A percentile compares a stretch with the other conserved stretches of the same genome.
Conservation (phyloP, 495 filamentous ascomycete species). For the Trichoderma erinaceum region DNA sequence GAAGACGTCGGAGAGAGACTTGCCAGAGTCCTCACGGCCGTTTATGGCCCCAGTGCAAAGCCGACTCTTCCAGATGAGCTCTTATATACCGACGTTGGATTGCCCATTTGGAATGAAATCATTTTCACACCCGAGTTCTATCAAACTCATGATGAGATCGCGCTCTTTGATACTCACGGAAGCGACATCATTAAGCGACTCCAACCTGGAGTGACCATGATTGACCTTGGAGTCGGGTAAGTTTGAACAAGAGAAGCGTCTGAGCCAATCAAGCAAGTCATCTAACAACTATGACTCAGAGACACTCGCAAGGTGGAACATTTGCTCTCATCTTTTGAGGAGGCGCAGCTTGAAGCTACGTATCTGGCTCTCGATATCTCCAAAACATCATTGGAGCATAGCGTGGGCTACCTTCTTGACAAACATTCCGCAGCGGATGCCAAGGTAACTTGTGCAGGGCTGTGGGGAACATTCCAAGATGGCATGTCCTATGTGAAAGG, state of each 20-base stretch:
- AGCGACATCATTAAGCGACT: constrained; percentile 2
- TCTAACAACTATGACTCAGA: neutral
- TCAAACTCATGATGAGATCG: constrained; percentile 16
- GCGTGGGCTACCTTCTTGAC: constrained; percentile 3
- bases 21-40: neutral
- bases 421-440: neutral
- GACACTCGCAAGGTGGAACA: constrained; percentile 17
- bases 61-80: constrained; percentile 14
- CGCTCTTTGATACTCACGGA: constrained; percentile 10
- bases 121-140: constrained; percentile 14
- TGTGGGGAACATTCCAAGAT: constrained; percentile 17
- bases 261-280: neutral
- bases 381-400: constrained; percentile 12
- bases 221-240: constrained; percentile 17
- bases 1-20: neutral
- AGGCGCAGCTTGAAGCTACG: neutral
- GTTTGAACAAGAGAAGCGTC: neutral
- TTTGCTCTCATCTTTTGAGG: constrained; percentile 5
- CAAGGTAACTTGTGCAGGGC: constrained; percentile 9
- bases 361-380: constrained; percentile 18
- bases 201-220: constrained; percentile 4
- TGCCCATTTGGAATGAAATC: constrained; percentile 15
- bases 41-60: neutral
- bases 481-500: neutral
- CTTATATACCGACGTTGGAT: constrained; percentile 8